These are phyloP conservation scores for Schizophyllum amplum DNA, from an alignment of 1,284 basidiomycete genomes.

Conservation along the genomic window DNA sequence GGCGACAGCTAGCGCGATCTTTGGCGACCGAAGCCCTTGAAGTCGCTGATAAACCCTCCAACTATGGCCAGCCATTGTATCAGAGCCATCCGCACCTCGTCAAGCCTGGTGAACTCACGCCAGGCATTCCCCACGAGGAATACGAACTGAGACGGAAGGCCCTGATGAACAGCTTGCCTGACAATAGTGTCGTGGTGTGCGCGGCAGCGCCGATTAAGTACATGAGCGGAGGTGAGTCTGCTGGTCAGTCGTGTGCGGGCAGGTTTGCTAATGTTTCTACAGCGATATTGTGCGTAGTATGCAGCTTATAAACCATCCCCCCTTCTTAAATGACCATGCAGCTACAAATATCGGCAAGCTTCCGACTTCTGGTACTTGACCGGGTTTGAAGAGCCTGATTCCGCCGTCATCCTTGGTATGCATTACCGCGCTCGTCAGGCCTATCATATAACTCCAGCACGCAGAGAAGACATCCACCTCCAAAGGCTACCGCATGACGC, in stretches of 20 bases:
- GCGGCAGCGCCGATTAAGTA: constrained; percentile 80
- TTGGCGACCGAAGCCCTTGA: constrained; percentile 8
- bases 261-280: background rate
- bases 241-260: constrained; percentile 28
- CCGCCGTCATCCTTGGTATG: constrained; percentile 78
- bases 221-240: constrained; percentile 75
- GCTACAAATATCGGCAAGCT: constrained; percentile 92
- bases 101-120: constrained; percentile 65
- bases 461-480: constrained; percentile 57
- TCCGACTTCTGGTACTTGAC: constrained; percentile 95
- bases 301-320: background rate
- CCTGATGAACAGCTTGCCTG: constrained; percentile 75
- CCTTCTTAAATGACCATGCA: constrained; percentile 22
- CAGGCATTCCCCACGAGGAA: constrained; percentile 76
- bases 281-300: constrained; percentile 50
- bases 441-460: constrained; percentile 5
- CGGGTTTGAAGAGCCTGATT: constrained; percentile 91
- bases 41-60: constrained; percentile 45
- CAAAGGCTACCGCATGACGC: constrained; percentile 80
- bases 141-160: constrained; percentile 72
- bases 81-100: constrained; percentile 78
- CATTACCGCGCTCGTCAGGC: constrained; percentile 3
- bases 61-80: constrained; percentile 71
- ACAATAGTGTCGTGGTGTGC: constrained; percentile 72
- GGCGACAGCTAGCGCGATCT: background rate